These are phyloP conservation scores for Phytophthora melonis DNA, from an alignment of 352 stramenopile genomes.

Conservation along the genomic window DNA sequence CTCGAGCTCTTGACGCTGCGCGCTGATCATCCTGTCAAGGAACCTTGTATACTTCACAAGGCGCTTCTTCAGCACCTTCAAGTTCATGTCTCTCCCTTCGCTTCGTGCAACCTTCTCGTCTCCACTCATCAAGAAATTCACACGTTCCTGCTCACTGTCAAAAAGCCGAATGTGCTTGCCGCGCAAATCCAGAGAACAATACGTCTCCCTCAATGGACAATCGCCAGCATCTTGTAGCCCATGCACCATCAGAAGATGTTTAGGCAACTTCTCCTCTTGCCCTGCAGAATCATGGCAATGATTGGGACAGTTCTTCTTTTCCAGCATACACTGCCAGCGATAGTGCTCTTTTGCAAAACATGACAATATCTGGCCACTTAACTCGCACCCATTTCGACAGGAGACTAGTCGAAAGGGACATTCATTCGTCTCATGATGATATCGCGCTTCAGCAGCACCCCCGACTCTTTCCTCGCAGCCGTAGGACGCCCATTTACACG, in stretches of 20 bases:
- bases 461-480: slow-evolving; percentile 59
- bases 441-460: slow-evolving; percentile 47
- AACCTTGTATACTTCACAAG: slow-evolving; percentile 18
- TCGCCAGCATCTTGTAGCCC: slow-evolving; percentile 52
- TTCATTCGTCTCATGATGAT: slow-evolving; percentile 66
- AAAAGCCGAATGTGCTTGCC: slow-evolving; percentile 68
- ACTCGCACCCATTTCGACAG: slow-evolving; percentile 61
- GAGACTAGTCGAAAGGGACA: slow-evolving; percentile 60
- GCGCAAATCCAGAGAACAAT: slow-evolving; percentile 71
- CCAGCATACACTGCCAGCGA: slow-evolving; percentile 69
- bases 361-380: slow-evolving; percentile 49
- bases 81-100: slow-evolving; percentile 6
- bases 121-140: slow-evolving; percentile 30
- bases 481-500: slow-evolving; percentile 62
- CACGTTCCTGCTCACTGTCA: slow-evolving; percentile 25
- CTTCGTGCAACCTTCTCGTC: slow-evolving; percentile 3
- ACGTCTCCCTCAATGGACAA: slow-evolving; percentile 45
- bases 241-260: slow-evolving; percentile 60
- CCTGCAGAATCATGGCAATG: slow-evolving; percentile 13
- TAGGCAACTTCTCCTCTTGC: slow-evolving; percentile 23
- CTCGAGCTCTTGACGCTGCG: neutral
- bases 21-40: slow-evolving; percentile 3
- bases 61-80: slow-evolving; percentile 31
- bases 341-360: slow-evolving; percentile 72
- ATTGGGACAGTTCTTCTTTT: slow-evolving; percentile 54